Evolutionary conservation across 371 early-diverging fungal genomes (phyloP).

Genomic region (Mortierella sp.): DNA sequence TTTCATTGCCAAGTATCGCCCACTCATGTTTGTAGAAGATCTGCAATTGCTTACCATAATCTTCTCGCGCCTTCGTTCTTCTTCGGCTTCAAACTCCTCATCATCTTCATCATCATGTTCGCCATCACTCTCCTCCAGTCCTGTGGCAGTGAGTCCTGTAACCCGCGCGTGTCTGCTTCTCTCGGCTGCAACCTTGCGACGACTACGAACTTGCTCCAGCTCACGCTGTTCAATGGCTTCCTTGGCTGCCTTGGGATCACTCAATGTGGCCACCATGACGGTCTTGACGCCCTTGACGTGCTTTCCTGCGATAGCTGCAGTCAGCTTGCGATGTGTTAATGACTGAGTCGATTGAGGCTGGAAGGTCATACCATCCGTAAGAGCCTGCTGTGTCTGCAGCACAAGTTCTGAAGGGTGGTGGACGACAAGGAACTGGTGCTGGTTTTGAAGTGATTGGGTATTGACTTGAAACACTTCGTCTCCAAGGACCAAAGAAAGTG

Average conservation of each 20-base stretch:
- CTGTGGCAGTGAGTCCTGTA: conserved; percentile 33
- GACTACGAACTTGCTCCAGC: conserved; percentile 47
- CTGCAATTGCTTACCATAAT: conserved; percentile 36
- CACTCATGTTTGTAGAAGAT: background rate
- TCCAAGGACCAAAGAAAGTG: conserved; percentile 78
- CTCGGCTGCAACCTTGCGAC: conserved; percentile 43
- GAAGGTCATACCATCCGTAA: conserved; percentile 77
- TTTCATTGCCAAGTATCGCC: background rate
- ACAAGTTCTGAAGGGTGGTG: conserved; percentile 71
- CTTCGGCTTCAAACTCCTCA: conserved; percentile 55
- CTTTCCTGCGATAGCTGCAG: conserved; percentile 71
- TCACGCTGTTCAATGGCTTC: conserved; percentile 49
- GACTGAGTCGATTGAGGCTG: conserved; percentile 70
- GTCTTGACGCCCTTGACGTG: conserved; percentile 73
- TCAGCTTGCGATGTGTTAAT: conserved; percentile 73
- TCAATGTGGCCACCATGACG: conserved; percentile 71
- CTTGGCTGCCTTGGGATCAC: conserved; percentile 65
- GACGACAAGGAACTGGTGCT: conserved; percentile 76
- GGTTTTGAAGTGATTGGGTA: conserved; percentile 59
- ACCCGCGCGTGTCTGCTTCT: conserved; percentile 37
- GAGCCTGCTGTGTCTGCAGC: conserved; percentile 73
- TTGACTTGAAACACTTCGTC: conserved; percentile 81
- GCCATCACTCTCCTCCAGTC: conserved; percentile 53
- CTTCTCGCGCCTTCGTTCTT: conserved; percentile 45
- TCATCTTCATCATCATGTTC: conserved; percentile 53